Evolutionary conservation across 2,329 filamentous ascomycete species (phyloP).

Genomic region (Penicillium verrucosum): DNA sequence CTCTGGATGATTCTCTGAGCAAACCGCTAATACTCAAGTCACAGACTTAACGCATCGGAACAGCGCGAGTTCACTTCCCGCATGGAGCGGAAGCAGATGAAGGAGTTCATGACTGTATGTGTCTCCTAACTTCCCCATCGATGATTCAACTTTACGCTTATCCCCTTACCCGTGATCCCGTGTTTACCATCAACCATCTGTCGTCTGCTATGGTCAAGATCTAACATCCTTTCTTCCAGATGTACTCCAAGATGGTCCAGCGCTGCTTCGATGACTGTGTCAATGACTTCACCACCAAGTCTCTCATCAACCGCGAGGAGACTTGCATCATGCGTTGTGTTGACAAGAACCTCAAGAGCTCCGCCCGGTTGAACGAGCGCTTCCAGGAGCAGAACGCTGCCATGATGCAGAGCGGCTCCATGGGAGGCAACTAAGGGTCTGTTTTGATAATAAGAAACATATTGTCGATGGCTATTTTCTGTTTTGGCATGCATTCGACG

Average conservation of each 20-base stretch:
- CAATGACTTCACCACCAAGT: conserved; percentile 98
- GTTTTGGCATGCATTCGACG: not conserved
- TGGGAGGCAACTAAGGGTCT: conserved; percentile 37
- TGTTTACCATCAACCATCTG: not conserved
- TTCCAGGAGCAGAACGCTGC: conserved; percentile 74
- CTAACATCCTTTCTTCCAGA: conserved; percentile 43
- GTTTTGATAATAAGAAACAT: not conserved
- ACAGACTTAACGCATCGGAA: conserved; percentile 70
- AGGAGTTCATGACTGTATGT: conserved; percentile 95
- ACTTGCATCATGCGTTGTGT: conserved; percentile 93
- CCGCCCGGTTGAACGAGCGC: conserved; percentile 83
- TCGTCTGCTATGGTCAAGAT: not conserved
- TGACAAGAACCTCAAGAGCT: conserved; percentile 90
- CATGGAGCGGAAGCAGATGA: conserved; percentile 98
- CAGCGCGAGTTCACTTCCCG: conserved; percentile 90
- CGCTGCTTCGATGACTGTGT: conserved; percentile 93
- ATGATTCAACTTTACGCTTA: not conserved
- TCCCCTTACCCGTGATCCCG: not conserved
- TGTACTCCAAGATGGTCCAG: conserved; percentile 60
- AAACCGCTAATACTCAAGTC: conserved; percentile 3
- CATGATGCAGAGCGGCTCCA: conserved; percentile 60
- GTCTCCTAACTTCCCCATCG: not conserved
- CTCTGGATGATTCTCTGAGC: conserved; percentile 4
- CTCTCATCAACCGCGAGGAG: conserved; percentile 80
- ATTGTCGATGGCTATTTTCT: not conserved